phyloP scores from a whole-genome alignment of 2,329 filamentous ascomycete genomes.

The Pleomassaria siparia region DNA sequence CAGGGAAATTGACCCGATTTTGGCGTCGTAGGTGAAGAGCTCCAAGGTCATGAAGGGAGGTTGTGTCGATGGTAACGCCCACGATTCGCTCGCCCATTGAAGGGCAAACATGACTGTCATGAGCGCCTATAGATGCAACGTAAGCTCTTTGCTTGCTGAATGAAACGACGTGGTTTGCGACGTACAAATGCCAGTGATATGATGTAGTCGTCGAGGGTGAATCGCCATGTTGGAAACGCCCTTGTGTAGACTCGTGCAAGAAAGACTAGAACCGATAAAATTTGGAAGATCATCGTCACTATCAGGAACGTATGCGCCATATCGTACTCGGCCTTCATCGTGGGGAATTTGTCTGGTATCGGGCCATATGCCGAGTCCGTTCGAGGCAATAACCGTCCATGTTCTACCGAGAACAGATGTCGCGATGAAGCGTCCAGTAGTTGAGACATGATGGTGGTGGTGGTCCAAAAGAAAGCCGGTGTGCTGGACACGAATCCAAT shows the following conservation, averaged over 20 bases:
- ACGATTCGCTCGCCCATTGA: conserved; percentile 4
- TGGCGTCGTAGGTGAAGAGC: not conserved
- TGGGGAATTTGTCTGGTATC: not conserved
- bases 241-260: conserved; percentile 15
- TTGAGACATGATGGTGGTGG: not conserved
- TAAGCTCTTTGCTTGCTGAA: not conserved
- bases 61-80: conserved; percentile 5
- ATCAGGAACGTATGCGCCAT: conserved; percentile 8
- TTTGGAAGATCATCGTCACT: conserved; percentile 8
- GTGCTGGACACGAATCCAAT: not conserved
- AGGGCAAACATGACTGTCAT: conserved; percentile 13
- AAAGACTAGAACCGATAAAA: conserved; percentile 11
- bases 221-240: conserved; percentile 12
- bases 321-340: not conserved
- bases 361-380: not conserved
- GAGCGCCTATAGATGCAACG: conserved; percentile 1
- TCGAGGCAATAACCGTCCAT: not conserved
- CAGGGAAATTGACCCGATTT: conserved; percentile 9
- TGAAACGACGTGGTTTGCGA: not conserved
- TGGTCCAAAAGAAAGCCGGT: not conserved
- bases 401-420: not conserved
- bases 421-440: not conserved
- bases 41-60: not conserved
- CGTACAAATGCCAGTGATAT: conserved; percentile 15
- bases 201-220: conserved; percentile 16